phyloP scores from a whole-genome alignment of 2,329 filamentous ascomycete species.

The Hypoxylon rubiginosum region DNA sequence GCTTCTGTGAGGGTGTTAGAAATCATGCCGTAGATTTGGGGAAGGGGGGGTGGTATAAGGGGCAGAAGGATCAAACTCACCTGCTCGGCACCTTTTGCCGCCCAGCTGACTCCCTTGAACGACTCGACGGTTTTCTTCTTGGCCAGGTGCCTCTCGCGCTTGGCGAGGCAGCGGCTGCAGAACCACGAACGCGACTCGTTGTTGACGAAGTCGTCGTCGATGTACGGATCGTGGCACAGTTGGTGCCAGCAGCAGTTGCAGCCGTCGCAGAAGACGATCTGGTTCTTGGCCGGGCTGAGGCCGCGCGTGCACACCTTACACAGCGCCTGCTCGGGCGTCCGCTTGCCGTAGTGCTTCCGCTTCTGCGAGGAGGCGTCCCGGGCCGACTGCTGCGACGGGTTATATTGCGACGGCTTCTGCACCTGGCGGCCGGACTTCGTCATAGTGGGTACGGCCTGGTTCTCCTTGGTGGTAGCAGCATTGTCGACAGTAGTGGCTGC shows the following conservation, averaged over 20 bases:
- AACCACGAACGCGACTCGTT: conserved; percentile 79
- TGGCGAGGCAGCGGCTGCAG: conserved; percentile 72
- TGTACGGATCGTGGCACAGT: conserved; percentile 81
- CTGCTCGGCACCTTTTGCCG: conserved; percentile 55
- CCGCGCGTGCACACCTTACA: conserved; percentile 81
- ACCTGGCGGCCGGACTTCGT: conserved; percentile 83
- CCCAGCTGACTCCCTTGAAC: conserved; percentile 57
- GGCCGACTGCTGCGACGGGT: conserved; percentile 64
- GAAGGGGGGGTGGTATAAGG: background rate
- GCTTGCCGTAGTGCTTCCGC: conserved; percentile 66
- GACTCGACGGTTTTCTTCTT: conserved; percentile 56
- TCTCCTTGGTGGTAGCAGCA: conserved; percentile 33
- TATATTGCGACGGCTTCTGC: conserved; percentile 73
- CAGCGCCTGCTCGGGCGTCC: conserved; percentile 70
- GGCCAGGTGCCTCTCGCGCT: conserved; percentile 60
- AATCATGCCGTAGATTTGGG: background rate
- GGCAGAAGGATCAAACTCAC: conserved; percentile 47
- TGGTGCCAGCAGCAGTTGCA: conserved; percentile 87
- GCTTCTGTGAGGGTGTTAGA: conserved; percentile 62
- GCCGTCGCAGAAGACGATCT: conserved; percentile 88
- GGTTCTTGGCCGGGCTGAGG: conserved; percentile 78
- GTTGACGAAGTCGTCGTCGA: conserved; percentile 76
- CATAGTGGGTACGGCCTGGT: conserved; percentile 71
- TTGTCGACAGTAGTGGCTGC: conserved; percentile 18
- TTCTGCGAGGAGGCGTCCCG: conserved; percentile 48